These are phyloP conservation scores for Paecilomyces sp. DNA, from an alignment of 2,329 filamentous ascomycete genomes.

Conservation along the genomic window DNA sequence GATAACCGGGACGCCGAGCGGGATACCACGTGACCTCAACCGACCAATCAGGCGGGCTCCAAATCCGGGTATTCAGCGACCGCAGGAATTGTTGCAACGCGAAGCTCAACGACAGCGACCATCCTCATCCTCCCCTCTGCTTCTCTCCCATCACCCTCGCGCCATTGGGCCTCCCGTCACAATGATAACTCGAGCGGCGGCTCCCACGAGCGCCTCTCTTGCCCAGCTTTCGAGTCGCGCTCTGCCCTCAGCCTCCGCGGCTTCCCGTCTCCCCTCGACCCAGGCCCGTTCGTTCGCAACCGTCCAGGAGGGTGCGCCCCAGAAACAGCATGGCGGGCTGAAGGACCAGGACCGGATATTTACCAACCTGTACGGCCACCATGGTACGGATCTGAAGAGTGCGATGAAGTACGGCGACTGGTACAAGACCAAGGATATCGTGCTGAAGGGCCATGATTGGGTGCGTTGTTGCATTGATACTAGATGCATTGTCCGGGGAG, in stretches of 20 bases:
- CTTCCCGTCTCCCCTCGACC: constrained; percentile 24
- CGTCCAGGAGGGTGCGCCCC: constrained; percentile 61
- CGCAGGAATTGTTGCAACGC: constrained; percentile 25
- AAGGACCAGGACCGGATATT: constrained; percentile 98
- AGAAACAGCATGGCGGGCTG: constrained; percentile 72
- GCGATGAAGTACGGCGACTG: constrained; percentile 98
- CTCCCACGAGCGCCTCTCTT: constrained; percentile 35
- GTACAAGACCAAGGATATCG: constrained; percentile 98
- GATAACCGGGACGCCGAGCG: not conserved
- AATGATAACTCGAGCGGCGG: constrained; percentile 41
- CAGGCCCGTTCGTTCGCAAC: constrained; percentile 65
- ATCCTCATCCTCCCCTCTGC: constrained; percentile 9
- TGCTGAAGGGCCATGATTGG: constrained; percentile 96
- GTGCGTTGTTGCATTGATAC: constrained; percentile 26
- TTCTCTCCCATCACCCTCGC: constrained; percentile 11
- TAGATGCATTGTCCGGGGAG: not conserved
- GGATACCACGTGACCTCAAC: constrained; percentile 17
- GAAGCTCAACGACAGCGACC: constrained; percentile 17
- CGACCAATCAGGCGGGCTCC: constrained; percentile 27
- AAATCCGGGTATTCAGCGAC: constrained; percentile 35
- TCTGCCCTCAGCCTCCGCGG: constrained; percentile 25
- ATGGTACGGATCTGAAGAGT: constrained; percentile 82
- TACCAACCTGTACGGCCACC: constrained; percentile 94
- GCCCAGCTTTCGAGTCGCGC: constrained; percentile 33
- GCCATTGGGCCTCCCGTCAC: constrained; percentile 23